A percentile compares a stretch with the other conserved stretches of the same genome.
phyloP scores from a whole-genome alignment of 805 yeast species.

The Lachancea thermotolerans region DNA sequence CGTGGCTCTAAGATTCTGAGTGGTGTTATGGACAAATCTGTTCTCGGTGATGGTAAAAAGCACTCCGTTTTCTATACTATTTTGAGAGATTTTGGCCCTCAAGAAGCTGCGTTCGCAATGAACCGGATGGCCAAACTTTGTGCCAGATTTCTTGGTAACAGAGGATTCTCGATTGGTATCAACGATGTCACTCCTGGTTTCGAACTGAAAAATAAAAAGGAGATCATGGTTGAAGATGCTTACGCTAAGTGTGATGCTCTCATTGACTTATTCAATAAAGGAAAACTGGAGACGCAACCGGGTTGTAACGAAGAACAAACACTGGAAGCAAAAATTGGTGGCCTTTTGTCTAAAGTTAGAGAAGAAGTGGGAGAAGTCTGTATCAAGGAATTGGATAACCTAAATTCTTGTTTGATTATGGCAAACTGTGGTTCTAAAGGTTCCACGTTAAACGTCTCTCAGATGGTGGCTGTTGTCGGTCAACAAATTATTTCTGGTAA shows the following conservation, averaged over 20 bases:
- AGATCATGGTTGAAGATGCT: conserved; percentile 82
- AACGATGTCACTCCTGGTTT: conserved; percentile 93
- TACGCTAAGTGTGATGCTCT: conserved; percentile 87
- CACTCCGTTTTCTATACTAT: conserved; percentile 94
- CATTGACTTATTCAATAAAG: conserved; percentile 68
- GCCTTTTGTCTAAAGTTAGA: conserved; percentile 90
- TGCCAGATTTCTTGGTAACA: conserved; percentile 88
- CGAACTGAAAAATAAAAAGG: conserved; percentile 70
- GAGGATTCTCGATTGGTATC: conserved; percentile 97
- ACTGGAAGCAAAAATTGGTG: conserved; percentile 95
- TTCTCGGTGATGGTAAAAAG: conserved; percentile 96
- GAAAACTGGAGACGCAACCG: conserved; percentile 94
- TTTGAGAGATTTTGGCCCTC: conserved; percentile 92
- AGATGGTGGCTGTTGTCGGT: conserved; percentile 99
- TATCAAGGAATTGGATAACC: conserved; percentile 79
- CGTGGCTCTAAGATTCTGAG: conserved; percentile 82
- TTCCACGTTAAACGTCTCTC: conserved; percentile 94
- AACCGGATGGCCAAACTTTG: conserved; percentile 98
- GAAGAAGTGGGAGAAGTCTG: conserved; percentile 99
- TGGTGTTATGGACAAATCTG: conserved; percentile 96
- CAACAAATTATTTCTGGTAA: conserved; percentile 98
- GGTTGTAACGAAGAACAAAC: conserved; percentile 99
- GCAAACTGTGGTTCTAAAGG: conserved; percentile 99
- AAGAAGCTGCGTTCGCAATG: conserved; percentile 93
- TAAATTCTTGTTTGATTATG: conserved; percentile 96